These are phyloP conservation scores for Ascochyta pisi DNA, from an alignment of 2,329 filamentous ascomycete species.

Conservation along the genomic window DNA sequence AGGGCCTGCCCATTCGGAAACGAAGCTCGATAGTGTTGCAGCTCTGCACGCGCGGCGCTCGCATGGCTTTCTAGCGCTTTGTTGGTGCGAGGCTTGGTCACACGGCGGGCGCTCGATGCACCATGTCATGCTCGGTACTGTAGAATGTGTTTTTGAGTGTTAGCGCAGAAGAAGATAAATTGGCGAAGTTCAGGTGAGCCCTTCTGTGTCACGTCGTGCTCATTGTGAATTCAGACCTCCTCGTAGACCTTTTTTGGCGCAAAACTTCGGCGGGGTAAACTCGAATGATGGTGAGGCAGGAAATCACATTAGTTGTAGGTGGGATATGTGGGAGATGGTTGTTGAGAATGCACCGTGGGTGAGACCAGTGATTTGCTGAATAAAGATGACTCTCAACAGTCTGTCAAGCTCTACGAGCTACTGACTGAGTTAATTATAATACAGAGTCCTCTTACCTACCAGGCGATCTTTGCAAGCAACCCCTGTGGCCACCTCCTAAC, in stretches of 20 bases:
- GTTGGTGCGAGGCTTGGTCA: background rate
- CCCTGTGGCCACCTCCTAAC: slow-evolving; percentile 67
- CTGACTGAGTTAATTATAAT: no score
- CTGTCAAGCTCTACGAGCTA: background rate
- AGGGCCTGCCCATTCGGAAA: slow-evolving; percentile 2
- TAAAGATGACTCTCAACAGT: background rate
- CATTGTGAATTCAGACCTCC: no score
- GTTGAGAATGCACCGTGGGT: no score
- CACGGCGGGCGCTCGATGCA: background rate
- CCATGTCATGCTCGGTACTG: no score
- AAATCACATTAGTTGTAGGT: slow-evolving; percentile 8
- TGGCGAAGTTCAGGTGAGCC: no score
- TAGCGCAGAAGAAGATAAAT: no score
- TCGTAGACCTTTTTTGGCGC: no score
- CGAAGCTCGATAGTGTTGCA: background rate
- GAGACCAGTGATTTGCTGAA: background rate
- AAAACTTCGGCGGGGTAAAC: no score
- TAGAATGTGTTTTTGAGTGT: background rate
- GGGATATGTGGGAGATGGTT: background rate
- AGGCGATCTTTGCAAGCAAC: slow-evolving; percentile 66
- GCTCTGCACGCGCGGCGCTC: slow-evolving; percentile 8
- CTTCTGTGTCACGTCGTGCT: no score
- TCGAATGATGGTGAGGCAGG: slow-evolving; percentile 1
- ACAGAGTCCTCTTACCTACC: slow-evolving; percentile 53
- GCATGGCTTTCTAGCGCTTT: slow-evolving; percentile 3